Percentiles rank a stretch among this genome's conserved stretches.
These are phyloP conservation scores for Sicyos edulis DNA, from an alignment of 306 rosid genomes.

Conservation along the genomic window DNA sequence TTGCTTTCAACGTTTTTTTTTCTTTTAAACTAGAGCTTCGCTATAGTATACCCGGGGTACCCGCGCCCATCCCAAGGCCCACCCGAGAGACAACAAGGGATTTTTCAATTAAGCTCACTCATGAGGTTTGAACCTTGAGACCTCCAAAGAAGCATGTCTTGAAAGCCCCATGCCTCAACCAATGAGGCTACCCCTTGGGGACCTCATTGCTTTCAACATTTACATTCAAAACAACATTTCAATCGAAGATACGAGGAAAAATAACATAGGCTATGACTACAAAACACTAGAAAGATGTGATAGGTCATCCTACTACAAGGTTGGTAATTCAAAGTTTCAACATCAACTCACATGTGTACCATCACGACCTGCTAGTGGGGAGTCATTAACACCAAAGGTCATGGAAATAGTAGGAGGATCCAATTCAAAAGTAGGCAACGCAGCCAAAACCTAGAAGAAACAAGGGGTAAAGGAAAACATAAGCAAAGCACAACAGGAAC, in stretches of 20 bases:
- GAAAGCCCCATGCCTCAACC: too few species aligned
- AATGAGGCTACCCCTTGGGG: too few species aligned
- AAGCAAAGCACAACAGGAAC: neutral
- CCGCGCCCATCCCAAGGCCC: too few species aligned
- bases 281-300: neutral
- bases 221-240: neutral
- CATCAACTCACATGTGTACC: slow-evolving; percentile 74
- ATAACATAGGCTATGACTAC: neutral
- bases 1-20: neutral
- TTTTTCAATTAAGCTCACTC: too few species aligned
- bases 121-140: too few species aligned
- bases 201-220: too few species aligned
- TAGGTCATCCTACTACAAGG: neutral
- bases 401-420: slow-evolving; percentile 99
- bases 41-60: too few species aligned
- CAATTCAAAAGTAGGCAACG: slow-evolving; percentile 83
- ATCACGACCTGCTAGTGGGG: slow-evolving; percentile 97
- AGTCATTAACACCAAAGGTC: slow-evolving; percentile 97
- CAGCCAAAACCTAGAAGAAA: slow-evolving; percentile 49
- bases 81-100: too few species aligned
- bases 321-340: neutral
- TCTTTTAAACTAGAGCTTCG: too few species aligned
- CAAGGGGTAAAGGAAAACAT: neutral
- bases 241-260: neutral
- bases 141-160: too few species aligned